A percentile compares a stretch with the other conserved stretches of the same genome.
Conservation (phyloP, 2,329 filamentous ascomycete species). For the Fusarium sp. region DNA sequence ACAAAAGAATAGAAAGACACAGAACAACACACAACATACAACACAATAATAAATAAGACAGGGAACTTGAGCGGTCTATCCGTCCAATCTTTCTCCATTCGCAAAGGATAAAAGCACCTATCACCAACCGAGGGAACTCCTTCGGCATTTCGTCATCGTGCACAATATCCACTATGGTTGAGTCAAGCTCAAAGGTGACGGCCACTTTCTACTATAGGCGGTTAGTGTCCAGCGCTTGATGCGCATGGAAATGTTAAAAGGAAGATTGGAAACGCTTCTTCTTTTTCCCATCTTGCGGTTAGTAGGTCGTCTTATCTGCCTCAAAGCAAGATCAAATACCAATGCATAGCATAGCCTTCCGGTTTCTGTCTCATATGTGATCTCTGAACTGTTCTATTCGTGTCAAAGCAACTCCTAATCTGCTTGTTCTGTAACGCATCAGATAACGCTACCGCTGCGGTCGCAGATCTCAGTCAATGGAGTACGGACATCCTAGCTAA, state of each 20-base stretch:
- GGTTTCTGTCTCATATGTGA: not conserved
- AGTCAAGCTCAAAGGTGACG: slow-evolving; percentile 7
- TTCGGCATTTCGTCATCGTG: slow-evolving; percentile 38
- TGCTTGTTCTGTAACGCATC: not conserved
- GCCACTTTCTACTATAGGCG: slow-evolving; percentile 23
- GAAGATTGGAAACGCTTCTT: slow-evolving; percentile 10
- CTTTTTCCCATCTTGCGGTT: slow-evolving; percentile 4
- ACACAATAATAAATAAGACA: not conserved
- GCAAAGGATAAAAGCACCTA: slow-evolving; percentile 20
- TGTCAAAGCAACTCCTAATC: not conserved
- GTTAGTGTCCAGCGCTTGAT: slow-evolving; percentile 31
- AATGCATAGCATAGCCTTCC: not conserved
- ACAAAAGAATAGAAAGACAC: not conserved
- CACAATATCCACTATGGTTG: slow-evolving; percentile 19
- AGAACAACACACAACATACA: not conserved
- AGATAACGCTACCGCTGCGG: not conserved
- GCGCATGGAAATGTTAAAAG: slow-evolving; percentile 26
- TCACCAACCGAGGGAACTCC: slow-evolving; percentile 21
- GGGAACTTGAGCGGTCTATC: slow-evolving; percentile 10
- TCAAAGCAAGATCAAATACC: not conserved
- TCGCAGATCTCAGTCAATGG: not conserved
- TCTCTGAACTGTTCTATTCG: not conserved
- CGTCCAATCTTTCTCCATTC: not conserved
- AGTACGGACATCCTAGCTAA: slow-evolving; percentile 7
- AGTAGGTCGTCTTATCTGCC: not conserved